Evolutionary conservation across 1,139 yeast genomes (phyloP), one percentile per base, ranked within the genome.

Genomic region (Sugiyamaella castrensis): DNA sequence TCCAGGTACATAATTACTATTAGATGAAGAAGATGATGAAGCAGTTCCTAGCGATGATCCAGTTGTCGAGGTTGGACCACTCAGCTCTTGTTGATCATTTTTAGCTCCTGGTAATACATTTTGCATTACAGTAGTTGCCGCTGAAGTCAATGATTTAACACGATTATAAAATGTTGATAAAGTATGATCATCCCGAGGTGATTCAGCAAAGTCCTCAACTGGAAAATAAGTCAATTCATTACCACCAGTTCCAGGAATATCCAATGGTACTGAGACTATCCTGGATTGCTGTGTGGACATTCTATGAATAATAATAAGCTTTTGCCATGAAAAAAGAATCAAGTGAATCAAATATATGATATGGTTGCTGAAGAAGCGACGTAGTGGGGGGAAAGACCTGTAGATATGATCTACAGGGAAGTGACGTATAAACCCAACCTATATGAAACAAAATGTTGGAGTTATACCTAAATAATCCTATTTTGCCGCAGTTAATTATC

Each of bases 61-160:
- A 29, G 28, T 35, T 28, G 33, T 24, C 37, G 10, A n/a, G n/a
- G n/a, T n/a, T 15, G 38, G 7, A 31, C 26, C 50, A 34, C 33
- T 35, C 37, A 32, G 34, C 42, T 40, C 37, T 37, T 39, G 30
- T 29, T 40, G 44, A 12, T 28, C 34, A 16, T 19, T 19, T 19
- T 5, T 19, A 19, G 50, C 8, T 30, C 47, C 42, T 26, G 62
- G 64, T 9, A 63, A 52, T 1, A 60, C 67, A 38, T 57, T 57
- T 10, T 57, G 56, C 47, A 63, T 59, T 15, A 58, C 65, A 15
- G 55, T 52, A 11, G 62, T 55, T 2, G 67, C 67, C 12, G 64
- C 66, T 11, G 55, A 50, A 10, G 58, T 58, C 24, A 58, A 43
- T n/a, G 62, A 56, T 36, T 56, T 54, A 52, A 64, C 54, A 19